Base-by-base conservation (phyloP, 257 asterid species). In the Perilla frutescens region DNA sequence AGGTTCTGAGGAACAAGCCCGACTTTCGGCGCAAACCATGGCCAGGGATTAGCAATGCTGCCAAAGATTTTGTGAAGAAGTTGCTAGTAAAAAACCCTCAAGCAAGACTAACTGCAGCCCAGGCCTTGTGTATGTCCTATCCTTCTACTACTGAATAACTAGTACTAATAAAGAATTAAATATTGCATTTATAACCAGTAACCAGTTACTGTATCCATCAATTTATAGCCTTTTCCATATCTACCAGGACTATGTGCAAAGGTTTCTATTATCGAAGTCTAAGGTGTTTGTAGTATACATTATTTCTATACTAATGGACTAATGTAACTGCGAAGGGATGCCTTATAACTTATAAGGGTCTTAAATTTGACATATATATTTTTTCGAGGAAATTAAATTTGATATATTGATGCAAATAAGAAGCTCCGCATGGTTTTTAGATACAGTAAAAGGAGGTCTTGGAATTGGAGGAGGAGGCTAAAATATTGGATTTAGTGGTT, bases 1-100 rank as follows among this genome's bases (percentile, higher is more conserved):
- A 87, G 99, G 99, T 95, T 78, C 81, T 95, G 40, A 84, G 89
- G 80, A 95, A 95, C 82, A 95, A 90, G 82, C 99, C 99, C 1
- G 99, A 95, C 74, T 95, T 92, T 77, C 87, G 93, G 40, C 98
- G 98, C 73, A 95, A 95, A 80, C 99, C 99, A 71, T 95, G 99
- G 99, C 91, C 98, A 59, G 86, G 82, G 70, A 90, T 90, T 73
- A 95, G 97, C 87, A 78, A 74, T 77, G 85, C 91, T 41, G 99
- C 98, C 70, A 92, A 92, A 85, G 99, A 95, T 87, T 92, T 95
- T 76, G 98, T 95, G 45, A 90, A 85, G 89, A 95, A 95, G 85
- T 76, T 95, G 70, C 80, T 95, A 54, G 94, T 87, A 73, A 95
- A 95, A 79, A 96, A 95, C 81, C 98, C 98, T 60, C 97, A 87